Evolutionary conservation across 768 basidiomycete genomes (phyloP).

Genomic region (Mycena galericulata): DNA sequence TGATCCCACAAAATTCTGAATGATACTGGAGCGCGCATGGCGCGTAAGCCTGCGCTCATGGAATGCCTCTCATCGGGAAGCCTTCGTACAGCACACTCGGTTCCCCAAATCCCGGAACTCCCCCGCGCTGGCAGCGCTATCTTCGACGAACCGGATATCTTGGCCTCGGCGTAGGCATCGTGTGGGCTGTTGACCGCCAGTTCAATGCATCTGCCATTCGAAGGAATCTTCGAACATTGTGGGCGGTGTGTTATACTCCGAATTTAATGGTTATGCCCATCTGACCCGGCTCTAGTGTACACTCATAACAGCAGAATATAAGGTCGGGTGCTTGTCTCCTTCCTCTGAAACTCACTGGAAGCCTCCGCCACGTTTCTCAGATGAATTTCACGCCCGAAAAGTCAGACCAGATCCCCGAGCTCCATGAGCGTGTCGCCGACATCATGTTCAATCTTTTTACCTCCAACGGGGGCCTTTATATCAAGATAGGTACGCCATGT

Average conservation of each 20-base stretch:
- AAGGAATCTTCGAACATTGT: constrained; percentile 66
- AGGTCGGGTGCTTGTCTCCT: constrained; percentile 42
- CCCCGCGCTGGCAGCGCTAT: constrained; percentile 37
- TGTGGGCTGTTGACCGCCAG: constrained; percentile 60
- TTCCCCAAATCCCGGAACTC: not conserved
- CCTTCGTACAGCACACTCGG: not conserved
- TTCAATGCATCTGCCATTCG: constrained; percentile 70
- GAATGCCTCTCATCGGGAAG: not conserved
- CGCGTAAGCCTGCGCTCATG: constrained; percentile 14
- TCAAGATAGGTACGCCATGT: constrained; percentile 74
- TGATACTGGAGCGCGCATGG: constrained; percentile 26
- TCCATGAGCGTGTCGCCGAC: constrained; percentile 88
- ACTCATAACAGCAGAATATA: constrained; percentile 84
- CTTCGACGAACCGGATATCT: constrained; percentile 51
- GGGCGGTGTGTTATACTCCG: constrained; percentile 52
- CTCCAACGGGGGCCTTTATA: constrained; percentile 87
- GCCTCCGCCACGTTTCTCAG: not conserved
- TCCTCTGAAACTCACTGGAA: too few species aligned
- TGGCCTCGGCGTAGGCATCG: constrained; percentile 51
- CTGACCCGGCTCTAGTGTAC: constrained; percentile 61
- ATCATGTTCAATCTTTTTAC: constrained; percentile 82
- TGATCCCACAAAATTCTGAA: not conserved
- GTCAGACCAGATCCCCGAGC: constrained; percentile 76
- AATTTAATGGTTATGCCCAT: not conserved
- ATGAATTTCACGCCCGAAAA: constrained; percentile 84